Evolutionary conservation across 139 green algal genomes (phyloP), one percentile per base, ranked within the genome.

Genomic region (Chlorella sorokiniana): DNA sequence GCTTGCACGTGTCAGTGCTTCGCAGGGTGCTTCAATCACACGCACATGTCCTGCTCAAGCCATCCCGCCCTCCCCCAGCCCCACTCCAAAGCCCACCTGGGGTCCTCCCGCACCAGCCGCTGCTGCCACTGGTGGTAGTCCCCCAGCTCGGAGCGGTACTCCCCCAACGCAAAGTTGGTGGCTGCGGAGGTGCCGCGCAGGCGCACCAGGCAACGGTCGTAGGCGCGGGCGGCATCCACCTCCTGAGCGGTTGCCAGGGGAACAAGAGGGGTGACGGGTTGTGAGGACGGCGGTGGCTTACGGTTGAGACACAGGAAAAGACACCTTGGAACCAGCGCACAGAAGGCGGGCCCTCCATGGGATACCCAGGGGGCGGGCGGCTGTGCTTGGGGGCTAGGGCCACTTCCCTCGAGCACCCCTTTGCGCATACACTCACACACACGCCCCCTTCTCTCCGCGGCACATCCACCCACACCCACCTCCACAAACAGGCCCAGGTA

Each of bases 401-500:
- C n/a, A n/a, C n/a, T n/a, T n/a, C n/a, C n/a, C 88, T 14, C 85
- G 71, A 83, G 96, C 29, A 16, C 31, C 56, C 22, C 25, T 68
- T n/a, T 64, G 29, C 69, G 77, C 82, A 54, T 10, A 6, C 6
- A 25, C 52, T 1, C 37, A 68, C 23, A 51, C 51, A 29, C 16
- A 25, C 52, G 31, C 64, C n/a, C 0, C 31, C 61, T 7, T 44
- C 11, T 75, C 54, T 44, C n/a, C 9, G 14, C 33, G 42, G 14
- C 10, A 45, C 2, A n/a, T 54, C 48, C 14, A 72, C 59, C 76
- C 42, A 11, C 22, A 10, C 61, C 38, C 81, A 92, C 90, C 16
- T 90, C 75, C 20, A 88, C 81, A 74, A 83, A 96, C 22, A 96
- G 87, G 62, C 94, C 94, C 41, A 97, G 87, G 87, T 98, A 98